These are phyloP conservation scores for Botrytis aclada DNA, from an alignment of 2,329 filamentous ascomycete species.

Conservation along the genomic window DNA sequence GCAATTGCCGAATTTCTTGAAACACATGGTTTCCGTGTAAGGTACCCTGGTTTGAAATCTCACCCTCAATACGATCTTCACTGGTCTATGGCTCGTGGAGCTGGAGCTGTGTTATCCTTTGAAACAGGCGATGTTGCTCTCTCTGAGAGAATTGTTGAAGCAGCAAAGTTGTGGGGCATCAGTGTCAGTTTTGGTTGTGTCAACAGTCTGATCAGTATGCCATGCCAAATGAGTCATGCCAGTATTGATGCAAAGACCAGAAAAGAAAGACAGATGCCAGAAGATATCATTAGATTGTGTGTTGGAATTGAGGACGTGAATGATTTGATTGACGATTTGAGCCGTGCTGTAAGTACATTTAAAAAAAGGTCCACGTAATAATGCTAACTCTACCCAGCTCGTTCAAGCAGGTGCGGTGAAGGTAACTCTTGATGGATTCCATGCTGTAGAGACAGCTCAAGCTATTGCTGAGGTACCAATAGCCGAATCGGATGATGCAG, in stretches of 20 bases:
- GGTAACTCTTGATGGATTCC: conserved; percentile 78
- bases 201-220: conserved; percentile 98
- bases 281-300: conserved; percentile 93
- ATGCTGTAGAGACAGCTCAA: conserved; percentile 47
- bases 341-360: conserved; percentile 70
- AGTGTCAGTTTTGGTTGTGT: conserved; percentile 98
- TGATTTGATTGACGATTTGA: conserved; percentile 90
- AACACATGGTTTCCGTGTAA: conserved; percentile 84
- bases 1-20: conserved; percentile 91
- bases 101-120: conserved; percentile 91
- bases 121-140: conserved; percentile 84
- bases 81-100: conserved; percentile 90
- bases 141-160: conserved; percentile 91
- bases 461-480: conserved; percentile 33
- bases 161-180: conserved; percentile 87
- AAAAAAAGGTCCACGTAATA: conserved; percentile 16
- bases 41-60: conserved; percentile 89
- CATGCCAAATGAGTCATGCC: conserved; percentile 98
- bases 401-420: conserved; percentile 93
- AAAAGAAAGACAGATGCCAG: conserved; percentile 84
- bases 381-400: conserved; percentile 51
- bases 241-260: conserved; percentile 96
- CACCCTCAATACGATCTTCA: conserved; percentile 97
- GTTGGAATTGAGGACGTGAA: conserved; percentile 93
- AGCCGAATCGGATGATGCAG: conserved; percentile 33